Conservation (phyloP, 768 basidiomycete species). For the Kwoniella sp. region DNA sequence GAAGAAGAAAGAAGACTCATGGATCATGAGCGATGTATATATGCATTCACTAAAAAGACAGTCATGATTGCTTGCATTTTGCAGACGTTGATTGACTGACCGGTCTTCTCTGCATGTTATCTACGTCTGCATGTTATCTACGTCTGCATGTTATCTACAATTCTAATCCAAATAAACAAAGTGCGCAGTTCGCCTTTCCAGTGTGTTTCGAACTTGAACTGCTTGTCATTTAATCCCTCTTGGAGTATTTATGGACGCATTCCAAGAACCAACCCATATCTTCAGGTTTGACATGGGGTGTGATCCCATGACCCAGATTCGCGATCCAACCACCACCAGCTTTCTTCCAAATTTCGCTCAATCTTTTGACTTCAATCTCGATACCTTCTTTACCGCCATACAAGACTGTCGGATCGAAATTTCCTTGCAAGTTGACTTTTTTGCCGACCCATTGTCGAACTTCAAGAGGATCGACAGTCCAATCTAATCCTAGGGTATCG, state of each 20-base stretch:
- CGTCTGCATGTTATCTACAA: too few relatives aligned
- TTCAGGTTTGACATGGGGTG: conserved; percentile 91
- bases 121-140: too few relatives aligned
- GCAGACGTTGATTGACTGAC: too few relatives aligned
- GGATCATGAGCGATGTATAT: too few relatives aligned
- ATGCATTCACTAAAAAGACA: too few relatives aligned
- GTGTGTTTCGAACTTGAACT: too few relatives aligned
- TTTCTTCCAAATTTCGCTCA: conserved; percentile 72
- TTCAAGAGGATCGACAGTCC: conserved; percentile 77
- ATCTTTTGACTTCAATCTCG: conserved; percentile 77
- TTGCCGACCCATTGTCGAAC: conserved; percentile 66
- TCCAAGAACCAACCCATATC: conserved; percentile 88
- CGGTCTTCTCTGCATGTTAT: too few relatives aligned
- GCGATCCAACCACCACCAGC: conserved; percentile 84
- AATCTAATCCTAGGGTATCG: conserved; percentile 87
- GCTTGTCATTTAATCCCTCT: conserved; percentile 14
- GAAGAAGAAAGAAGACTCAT: too few relatives aligned
- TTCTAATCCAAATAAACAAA: too few relatives aligned
- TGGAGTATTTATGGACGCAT: conserved; percentile 60
- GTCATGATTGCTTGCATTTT: too few relatives aligned
- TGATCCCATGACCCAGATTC: conserved; percentile 96
- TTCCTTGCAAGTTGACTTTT: conserved; percentile 68
- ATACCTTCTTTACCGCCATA: conserved; percentile 86
- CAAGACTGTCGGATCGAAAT: conserved; percentile 83
- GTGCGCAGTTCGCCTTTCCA: too few relatives aligned